A percentile compares a stretch with the other conserved stretches of the same genome.
Conservation (phyloP, 2,329 filamentous ascomycete species). For the Fusarium sp. region DNA sequence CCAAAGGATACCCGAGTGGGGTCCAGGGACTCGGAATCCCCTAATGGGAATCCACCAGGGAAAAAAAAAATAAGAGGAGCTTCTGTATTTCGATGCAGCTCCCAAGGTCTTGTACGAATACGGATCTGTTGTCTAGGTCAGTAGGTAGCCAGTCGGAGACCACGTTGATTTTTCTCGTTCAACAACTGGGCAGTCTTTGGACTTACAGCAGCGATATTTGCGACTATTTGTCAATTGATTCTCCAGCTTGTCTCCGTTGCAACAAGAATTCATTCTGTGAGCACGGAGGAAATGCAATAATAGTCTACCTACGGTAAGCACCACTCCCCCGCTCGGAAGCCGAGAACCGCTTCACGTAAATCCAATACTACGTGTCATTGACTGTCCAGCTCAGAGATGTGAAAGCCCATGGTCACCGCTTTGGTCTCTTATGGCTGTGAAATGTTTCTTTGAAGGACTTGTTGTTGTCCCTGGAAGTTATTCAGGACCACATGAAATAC, state of each 20-base stretch:
- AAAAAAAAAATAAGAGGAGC: slow-evolving; percentile 31
- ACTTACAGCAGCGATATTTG: no score
- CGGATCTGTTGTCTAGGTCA: slow-evolving; percentile 21
- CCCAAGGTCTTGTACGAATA: slow-evolving; percentile 33
- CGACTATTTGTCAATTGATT: slow-evolving; percentile 1
- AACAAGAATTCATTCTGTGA: background rate
- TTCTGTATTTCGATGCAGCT: slow-evolving; percentile 28
- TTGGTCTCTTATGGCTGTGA: slow-evolving; percentile 2
- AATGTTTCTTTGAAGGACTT: background rate
- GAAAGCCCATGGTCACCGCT: background rate
- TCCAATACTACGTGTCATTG: slow-evolving; percentile 28
- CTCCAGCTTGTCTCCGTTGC: background rate
- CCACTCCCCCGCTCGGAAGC: slow-evolving; percentile 39
- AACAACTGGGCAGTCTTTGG: slow-evolving; percentile 30
- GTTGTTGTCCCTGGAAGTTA: background rate
- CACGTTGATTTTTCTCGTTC: slow-evolving; percentile 43
- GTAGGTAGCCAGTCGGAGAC: slow-evolving; percentile 18
- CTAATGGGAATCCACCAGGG: slow-evolving; percentile 20
- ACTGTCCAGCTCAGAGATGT: slow-evolving; percentile 13
- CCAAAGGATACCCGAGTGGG: slow-evolving; percentile 30
- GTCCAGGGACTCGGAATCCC: slow-evolving; percentile 26
- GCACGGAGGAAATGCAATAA: slow-evolving; percentile 3
- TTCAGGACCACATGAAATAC: background rate
- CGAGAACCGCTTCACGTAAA: slow-evolving; percentile 34
- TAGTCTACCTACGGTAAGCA: no score